Base-by-base conservation (phyloP, 768 basidiomycete species). In the Rhodotorula kratochvilovae region DNA sequence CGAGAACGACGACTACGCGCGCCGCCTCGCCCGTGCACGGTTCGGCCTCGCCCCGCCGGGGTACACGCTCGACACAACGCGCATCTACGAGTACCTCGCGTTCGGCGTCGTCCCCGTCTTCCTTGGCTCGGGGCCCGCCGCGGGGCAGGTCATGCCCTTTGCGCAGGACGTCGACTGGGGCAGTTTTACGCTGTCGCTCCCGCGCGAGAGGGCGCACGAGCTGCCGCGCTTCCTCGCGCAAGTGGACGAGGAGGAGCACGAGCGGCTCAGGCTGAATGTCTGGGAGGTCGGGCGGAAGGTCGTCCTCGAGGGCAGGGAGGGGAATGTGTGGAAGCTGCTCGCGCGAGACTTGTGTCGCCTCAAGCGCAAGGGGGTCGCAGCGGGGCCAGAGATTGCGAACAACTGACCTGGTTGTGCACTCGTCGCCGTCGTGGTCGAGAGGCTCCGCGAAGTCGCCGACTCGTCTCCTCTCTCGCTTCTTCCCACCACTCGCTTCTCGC, bases 31-130 rank as follows among this genome's bases (percentile, higher is more conserved):
- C 1, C 64, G 65, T 27, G 27, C 54, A 31, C 55, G 57, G 27
- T 71, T 62, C 35, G 70, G 70, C 27, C 66, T 71, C 65, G 66
- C 55, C 6, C 70, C 70, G 12, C 65, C 70, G 13, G 70, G 70
- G 10, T 71, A 67, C 60, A 71, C 70, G 23, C 66, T 71, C 61
- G 70, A 71, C 51, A 71, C 70, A 36, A 71, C 70, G 25, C 45
- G 70, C 45, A 27, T 71, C 15, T 71, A 60, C 58, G 70, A 71
- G 65, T 71, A 71, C 66, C 61, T 71, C 65, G 70, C 70, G 2
- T 71, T 71, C 45, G 70, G 70, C n/a, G 70, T 71, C 53, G 70
- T 71, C 2, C 70, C 70, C 39, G 70, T 71, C 55, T 71, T 71
- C n/a, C 35, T 71, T 42, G 70, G 70, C 27, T 46, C 63, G 7